These are phyloP conservation scores for Vanrija sp. DNA, from an alignment of 1,284 basidiomycete species.

Conservation along the genomic window DNA sequence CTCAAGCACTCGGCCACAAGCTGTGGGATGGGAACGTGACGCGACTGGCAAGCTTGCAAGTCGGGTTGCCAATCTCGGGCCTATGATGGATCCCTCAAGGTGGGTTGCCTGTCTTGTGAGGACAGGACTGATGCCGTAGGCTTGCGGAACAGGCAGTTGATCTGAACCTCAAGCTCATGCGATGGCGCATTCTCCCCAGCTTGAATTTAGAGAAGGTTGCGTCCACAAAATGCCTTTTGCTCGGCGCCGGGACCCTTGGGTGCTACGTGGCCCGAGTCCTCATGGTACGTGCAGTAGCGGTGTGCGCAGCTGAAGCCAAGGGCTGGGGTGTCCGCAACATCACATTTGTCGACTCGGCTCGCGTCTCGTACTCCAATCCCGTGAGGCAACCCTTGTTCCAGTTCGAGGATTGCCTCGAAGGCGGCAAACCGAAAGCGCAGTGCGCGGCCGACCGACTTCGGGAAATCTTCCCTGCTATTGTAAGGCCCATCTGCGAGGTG, in stretches of 20 bases:
- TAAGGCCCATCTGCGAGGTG: constrained; percentile 49
- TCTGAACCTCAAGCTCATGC: constrained; percentile 95
- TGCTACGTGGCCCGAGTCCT: constrained; percentile 89
- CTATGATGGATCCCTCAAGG: constrained; percentile 88
- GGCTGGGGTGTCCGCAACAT: constrained; percentile 94
- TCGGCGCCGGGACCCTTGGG: constrained; percentile 93
- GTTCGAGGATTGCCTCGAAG: constrained; percentile 88
- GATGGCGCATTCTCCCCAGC: constrained; percentile 89
- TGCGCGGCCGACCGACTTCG: constrained; percentile 83
- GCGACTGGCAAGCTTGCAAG: constrained; percentile 76
- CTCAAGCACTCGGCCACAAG: constrained; percentile 41
- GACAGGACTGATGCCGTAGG: constrained; percentile 47
- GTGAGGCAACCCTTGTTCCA: constrained; percentile 94
- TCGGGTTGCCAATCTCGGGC: constrained; percentile 83
- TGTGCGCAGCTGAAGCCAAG: constrained; percentile 48
- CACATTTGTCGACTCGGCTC: constrained; percentile 84
- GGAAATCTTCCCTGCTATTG: constrained; percentile 88
- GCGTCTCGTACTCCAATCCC: constrained; percentile 93
- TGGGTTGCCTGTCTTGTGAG: constrained; percentile 13
- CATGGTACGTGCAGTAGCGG: constrained; percentile 58
- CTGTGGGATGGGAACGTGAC: constrained; percentile 95
- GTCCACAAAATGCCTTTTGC: constrained; percentile 70
- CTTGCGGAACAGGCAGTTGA: constrained; percentile 95
- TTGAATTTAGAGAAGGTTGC: constrained; percentile 86
- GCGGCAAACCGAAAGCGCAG: constrained; percentile 87